Percentiles rank a stretch among this genome's conserved stretches.
Conservation (phyloP, 208 protist species). For the Leishmania major region DNA sequence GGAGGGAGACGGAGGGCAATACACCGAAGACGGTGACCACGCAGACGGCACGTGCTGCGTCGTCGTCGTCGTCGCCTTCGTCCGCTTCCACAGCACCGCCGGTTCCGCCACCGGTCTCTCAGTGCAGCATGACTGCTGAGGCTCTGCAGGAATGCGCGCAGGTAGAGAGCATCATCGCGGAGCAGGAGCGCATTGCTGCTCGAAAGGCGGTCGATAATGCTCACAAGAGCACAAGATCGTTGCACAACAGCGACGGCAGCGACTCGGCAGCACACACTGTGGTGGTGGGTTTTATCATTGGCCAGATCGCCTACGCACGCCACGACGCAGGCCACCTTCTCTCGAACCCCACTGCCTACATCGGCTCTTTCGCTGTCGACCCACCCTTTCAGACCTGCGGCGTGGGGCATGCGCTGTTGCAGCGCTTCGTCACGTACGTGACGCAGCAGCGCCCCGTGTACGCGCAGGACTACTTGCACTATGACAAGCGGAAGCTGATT, state of each 20-base stretch:
- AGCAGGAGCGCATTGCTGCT: conserved; percentile 32
- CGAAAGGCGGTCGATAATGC: not conserved
- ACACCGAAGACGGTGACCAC: not conserved
- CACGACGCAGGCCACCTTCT: conserved; percentile 43
- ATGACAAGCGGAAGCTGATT: conserved; percentile 37
- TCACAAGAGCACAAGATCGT: not conserved
- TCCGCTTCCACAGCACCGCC: not conserved
- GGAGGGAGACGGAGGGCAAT: not conserved
- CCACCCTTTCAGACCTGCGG: conserved; percentile 53
- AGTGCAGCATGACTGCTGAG: conserved; percentile 15
- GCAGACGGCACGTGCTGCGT: not conserved
- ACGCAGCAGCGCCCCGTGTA: conserved; percentile 51
- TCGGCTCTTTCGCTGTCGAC: conserved; percentile 71
- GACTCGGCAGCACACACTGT: conserved; percentile 28
- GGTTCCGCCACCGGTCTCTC: conserved; percentile 18
- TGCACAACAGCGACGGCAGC: not conserved
- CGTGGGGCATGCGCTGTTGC: conserved; percentile 60
- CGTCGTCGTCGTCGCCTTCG: not conserved
- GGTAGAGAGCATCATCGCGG: conserved; percentile 14
- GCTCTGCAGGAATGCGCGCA: conserved; percentile 15
- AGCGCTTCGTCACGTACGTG: conserved; percentile 59
- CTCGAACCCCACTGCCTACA: conserved; percentile 71
- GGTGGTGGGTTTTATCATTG: conserved; percentile 66
- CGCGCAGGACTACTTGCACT: conserved; percentile 57
- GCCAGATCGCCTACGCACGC: conserved; percentile 52